Evolutionary conservation across 225 moss, liverwort and hornwort species (phyloP).

Genomic region (Polytrichum formosum): DNA sequence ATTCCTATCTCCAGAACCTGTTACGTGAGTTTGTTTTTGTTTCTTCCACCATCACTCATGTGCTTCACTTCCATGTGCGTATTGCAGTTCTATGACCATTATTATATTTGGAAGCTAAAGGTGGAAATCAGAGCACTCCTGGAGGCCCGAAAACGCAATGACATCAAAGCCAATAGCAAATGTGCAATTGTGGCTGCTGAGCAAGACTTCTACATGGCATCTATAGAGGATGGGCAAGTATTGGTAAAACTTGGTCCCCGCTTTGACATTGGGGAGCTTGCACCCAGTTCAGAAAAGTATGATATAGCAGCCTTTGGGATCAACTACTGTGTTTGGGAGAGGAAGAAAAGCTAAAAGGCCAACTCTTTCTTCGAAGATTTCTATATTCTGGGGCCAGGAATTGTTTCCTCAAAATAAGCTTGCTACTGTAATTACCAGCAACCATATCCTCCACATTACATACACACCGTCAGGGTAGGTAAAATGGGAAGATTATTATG

Average conservation of each 20-base stretch:
- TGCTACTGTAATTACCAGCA: too few species aligned
- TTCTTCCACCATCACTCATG: not conserved
- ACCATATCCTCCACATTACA: too few species aligned
- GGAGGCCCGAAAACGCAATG: constrained; percentile 54
- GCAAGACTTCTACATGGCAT: constrained; percentile 61
- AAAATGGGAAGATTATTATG: too few species aligned
- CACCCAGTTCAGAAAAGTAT: constrained; percentile 52
- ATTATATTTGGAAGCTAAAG: constrained; percentile 76
- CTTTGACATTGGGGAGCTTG: constrained; percentile 52
- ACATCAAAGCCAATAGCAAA: constrained; percentile 62
- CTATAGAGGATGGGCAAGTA: constrained; percentile 53
- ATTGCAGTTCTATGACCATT: constrained; percentile 62
- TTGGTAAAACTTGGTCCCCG: constrained; percentile 67
- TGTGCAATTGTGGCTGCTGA: constrained; percentile 59
- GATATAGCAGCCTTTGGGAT: constrained; percentile 55
- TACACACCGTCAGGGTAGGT: too few species aligned
- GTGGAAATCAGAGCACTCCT: constrained; percentile 49
- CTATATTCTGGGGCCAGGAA: too few species aligned
- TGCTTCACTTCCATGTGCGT: not conserved
- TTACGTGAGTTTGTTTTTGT: not conserved
- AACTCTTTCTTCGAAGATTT: too few species aligned
- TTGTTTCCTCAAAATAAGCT: too few species aligned
- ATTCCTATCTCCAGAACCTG: too few species aligned
- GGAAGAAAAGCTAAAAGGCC: constrained; percentile 20
- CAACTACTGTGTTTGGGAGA: constrained; percentile 90